Evolutionary conservation across 768 basidiomycete species (phyloP).

Genomic region (Pilatotrama ljubarskyi): DNA sequence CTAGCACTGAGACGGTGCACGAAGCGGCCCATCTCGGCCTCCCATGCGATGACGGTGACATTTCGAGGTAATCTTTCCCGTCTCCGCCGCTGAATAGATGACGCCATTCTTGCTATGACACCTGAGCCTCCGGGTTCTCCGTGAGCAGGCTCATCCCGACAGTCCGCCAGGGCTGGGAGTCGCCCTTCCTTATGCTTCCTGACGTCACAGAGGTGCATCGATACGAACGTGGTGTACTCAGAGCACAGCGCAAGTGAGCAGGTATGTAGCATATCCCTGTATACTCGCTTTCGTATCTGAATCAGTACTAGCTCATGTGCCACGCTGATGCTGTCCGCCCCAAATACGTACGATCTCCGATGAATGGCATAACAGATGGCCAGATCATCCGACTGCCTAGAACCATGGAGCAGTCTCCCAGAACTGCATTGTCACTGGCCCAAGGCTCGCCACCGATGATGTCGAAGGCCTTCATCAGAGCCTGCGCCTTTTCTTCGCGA

Average conservation of each 20-base stretch:
- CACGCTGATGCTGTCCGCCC: neutral
- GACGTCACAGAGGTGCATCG: conserved; percentile 7
- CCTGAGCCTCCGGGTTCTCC: neutral
- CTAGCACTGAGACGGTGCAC: neutral
- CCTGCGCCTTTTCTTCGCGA: neutral
- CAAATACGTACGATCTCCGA: conserved; percentile 6
- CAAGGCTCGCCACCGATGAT: neutral
- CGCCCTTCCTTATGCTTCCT: neutral
- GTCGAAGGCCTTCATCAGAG: conserved; percentile 1
- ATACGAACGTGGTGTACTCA: neutral
- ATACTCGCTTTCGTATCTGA: neutral
- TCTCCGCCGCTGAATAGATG: neutral
- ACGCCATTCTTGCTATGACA: neutral
- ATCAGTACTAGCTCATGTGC: conserved; percentile 1
- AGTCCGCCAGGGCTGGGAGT: neutral
- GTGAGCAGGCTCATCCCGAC: neutral
- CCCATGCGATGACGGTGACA: neutral
- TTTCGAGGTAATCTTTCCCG: neutral
- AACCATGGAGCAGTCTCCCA: neutral
- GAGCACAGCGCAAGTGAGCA: neutral
- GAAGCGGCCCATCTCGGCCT: neutral
- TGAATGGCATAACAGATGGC: neutral
- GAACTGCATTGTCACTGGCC: neutral
- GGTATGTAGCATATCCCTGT: neutral
- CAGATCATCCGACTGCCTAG: conserved; percentile 1